Conservation (phyloP, 2,329 filamentous ascomycete species). For the Zymoseptoria brevis region DNA sequence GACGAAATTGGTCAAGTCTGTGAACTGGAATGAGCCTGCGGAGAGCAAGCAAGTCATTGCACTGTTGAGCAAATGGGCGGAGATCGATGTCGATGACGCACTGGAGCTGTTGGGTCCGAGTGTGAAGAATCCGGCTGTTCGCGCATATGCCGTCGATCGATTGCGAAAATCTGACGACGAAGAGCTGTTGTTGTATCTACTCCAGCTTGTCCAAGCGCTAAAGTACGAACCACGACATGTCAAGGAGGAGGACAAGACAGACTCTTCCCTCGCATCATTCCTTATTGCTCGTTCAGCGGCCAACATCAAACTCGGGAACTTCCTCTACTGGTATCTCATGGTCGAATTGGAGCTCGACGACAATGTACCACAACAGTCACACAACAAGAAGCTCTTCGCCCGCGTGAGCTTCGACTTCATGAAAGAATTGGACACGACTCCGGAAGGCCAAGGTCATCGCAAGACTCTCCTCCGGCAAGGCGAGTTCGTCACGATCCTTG, state of each 20-base stretch:
- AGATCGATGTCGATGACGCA: slow-evolving; percentile 94
- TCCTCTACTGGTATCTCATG: slow-evolving; percentile 97
- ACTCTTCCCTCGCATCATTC: slow-evolving; percentile 83
- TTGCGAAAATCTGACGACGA: slow-evolving; percentile 87
- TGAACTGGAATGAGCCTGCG: slow-evolving; percentile 80
- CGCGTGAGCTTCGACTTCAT: slow-evolving; percentile 96
- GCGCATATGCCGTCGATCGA: slow-evolving; percentile 87
- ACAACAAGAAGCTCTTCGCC: slow-evolving; percentile 76
- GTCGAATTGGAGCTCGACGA: slow-evolving; percentile 80
- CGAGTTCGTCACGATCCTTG: slow-evolving; percentile 78
- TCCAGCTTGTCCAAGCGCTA: slow-evolving; percentile 90
- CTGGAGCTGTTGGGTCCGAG: slow-evolving; percentile 87
- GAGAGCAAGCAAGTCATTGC: slow-evolving; percentile 87
- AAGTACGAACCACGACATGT: slow-evolving; percentile 76
- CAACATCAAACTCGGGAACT: slow-evolving; percentile 87
- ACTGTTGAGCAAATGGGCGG: slow-evolving; percentile 85
- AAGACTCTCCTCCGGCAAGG: slow-evolving; percentile 77
- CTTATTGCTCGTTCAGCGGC: slow-evolving; percentile 78
- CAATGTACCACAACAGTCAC: slow-evolving; percentile 51
- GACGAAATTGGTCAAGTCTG: slow-evolving; percentile 96
- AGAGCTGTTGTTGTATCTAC: slow-evolving; percentile 79
- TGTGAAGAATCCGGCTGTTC: slow-evolving; percentile 79
- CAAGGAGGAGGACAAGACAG: slow-evolving; percentile 43
- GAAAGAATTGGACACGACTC: slow-evolving; percentile 66
- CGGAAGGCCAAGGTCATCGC: slow-evolving; percentile 63